Evolutionary conservation across 805 yeast genomes (phyloP), one percentile per base, ranked within the genome.

Genomic region (Candida multigemmis): DNA sequence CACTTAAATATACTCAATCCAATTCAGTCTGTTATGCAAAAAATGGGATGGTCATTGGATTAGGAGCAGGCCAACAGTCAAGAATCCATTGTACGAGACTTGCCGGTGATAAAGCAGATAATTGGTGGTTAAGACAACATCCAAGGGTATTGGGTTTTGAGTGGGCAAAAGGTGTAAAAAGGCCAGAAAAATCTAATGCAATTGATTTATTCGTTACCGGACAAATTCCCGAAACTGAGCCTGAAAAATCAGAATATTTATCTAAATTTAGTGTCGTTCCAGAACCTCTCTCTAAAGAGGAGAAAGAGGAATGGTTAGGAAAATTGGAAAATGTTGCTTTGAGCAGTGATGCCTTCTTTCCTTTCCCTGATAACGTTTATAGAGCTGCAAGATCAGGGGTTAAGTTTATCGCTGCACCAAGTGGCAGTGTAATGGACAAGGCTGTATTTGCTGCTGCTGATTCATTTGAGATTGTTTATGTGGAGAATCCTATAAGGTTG

Each of bases 121-220:
- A 87, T 74, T 91, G 97, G 97, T 91, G 98, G 98, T 73, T 91
- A 51, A 81, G 99, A 70, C 97, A 91, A 61, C 98, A 91, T 62
- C 97, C 97, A 42, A 75, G 68, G 53, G 97, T 91, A 6, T 65
- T 91, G 34, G 91, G 65, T 14, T 81, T 91, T 74, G 74, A 89
- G 65, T 91, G 97, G 97, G 94, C 94, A 38, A 85, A 85, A 67
- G 97, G 97, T 50, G 81, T 81, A 42, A 91, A 91, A 74, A 84
- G 96, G 67, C 96, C 97, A 38, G 98, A 91, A 56, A 91, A 91
- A 74, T 81, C 95, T 27, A 91, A 91, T 53, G 98, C 96, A 30
- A 91, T 91, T 57, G 99, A 91, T 58, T 69, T 91, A 56, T 91
- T 53, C 51, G 97, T 91, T 24, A 76, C 95, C 13, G 74, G 77